Base-by-base conservation (phyloP, 495 filamentous ascomycete genomes). In the Neurospora hispaniola region DNA sequence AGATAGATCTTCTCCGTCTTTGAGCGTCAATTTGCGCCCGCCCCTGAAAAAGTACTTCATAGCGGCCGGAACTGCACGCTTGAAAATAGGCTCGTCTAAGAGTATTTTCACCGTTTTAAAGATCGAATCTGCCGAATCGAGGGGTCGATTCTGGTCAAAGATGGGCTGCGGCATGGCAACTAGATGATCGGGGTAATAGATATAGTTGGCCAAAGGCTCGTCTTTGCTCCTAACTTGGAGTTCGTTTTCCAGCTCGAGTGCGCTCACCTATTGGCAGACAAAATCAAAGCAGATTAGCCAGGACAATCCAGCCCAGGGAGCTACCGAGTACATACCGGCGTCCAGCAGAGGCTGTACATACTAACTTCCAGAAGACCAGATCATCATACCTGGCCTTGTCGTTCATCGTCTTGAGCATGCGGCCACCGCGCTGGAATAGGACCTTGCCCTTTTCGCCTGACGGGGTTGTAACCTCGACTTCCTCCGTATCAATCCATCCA, bases 111-210 rank as follows among this genome's bases (percentile, higher is more conserved):
- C n/a, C 31, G 79, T 82, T 27, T 66, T 42, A 5, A 41, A n/a
- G 5, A 74, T 14, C 18, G 66, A 46, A 35, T 2, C 11, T 40
- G 73, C 23, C 8, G 71, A 59, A 41, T 48, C 44, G 48, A 73
- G 7, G 1, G 71, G 70, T 4, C 66, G 20, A 20, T 44, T 43
- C n/a, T 40, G 70, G 18, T 70, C 31, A 11, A 70, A 20, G 70
- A 79, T 54, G 3, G 82, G 82, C 5, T 39, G 42, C 18, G 71
- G 12, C 12, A 27, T 31, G 46, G 86, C 85, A 59, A 96, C 93
- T 39, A 99, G 87, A 76, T 90, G 93, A 78, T 98, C 92, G 5
- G 94, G 93, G 76, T 96, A 97, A 85, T 97, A 98, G 69, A 99
- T 86, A 79, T 87, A 99, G n/a, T 93, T 91, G 74, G 90, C 90